These are phyloP conservation scores for Solanum pinnatisectum DNA, from an alignment of 257 asterid genomes.

Conservation along the genomic window DNA sequence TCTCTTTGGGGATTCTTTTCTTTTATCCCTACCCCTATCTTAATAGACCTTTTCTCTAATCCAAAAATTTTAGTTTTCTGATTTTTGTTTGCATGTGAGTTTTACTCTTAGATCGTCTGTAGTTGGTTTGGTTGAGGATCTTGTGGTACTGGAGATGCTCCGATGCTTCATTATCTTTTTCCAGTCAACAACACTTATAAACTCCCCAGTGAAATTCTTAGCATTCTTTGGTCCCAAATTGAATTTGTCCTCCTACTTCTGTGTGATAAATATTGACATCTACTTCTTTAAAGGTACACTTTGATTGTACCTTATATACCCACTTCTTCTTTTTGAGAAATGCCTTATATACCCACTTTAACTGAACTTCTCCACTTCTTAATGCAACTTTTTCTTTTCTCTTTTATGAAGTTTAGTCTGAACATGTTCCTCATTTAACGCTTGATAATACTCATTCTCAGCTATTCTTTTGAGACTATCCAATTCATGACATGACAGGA, in stretches of 20 bases:
- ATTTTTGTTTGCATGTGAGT: neutral
- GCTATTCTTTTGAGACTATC: neutral
- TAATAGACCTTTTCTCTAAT: neutral
- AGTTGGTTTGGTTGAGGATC: neutral
- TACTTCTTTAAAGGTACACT: neutral
- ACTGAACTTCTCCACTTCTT: neutral
- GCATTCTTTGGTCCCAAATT: neutral
- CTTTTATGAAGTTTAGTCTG: neutral
- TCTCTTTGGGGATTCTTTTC: neutral
- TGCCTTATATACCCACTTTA: neutral
- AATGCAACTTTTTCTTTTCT: neutral
- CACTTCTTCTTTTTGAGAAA: neutral
- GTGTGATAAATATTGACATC: neutral
- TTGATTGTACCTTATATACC: neutral
- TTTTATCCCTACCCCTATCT: neutral
- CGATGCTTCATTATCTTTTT: neutral
- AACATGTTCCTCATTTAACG: neutral
- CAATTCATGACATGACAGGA: neutral
- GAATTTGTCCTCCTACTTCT: neutral
- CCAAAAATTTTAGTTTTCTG: neutral
- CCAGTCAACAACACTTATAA: neutral
- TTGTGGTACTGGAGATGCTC: neutral
- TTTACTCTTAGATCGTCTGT: neutral
- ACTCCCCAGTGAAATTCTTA: neutral
- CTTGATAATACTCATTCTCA: neutral